Percentiles rank a stretch among this genome's conserved stretches.
These are phyloP conservation scores for Phytopythium kandeliae DNA, from an alignment of 352 stramenopile species.

Conservation along the genomic window DNA sequence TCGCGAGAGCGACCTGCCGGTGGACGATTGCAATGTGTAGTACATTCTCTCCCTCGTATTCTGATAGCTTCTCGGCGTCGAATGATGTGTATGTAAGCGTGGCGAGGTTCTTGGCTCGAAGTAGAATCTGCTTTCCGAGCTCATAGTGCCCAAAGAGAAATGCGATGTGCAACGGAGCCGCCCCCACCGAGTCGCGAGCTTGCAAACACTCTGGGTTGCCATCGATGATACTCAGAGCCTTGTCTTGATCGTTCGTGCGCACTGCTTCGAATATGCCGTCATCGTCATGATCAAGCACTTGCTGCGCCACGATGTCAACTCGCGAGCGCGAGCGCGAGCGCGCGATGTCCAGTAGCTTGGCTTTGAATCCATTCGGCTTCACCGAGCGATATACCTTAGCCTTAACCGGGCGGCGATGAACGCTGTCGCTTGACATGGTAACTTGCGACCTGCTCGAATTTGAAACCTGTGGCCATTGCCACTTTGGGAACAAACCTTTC, in stretches of 20 bases:
- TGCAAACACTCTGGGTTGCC: conserved; percentile 26
- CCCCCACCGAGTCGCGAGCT: conserved; percentile 42
- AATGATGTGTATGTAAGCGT: conserved; percentile 34
- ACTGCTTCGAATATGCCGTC: conserved; percentile 50
- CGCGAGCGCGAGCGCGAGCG: background rate
- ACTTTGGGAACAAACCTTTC: too few species aligned
- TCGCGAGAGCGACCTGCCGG: conserved; percentile 23
- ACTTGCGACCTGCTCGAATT: background rate
- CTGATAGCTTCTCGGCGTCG: conserved; percentile 22
- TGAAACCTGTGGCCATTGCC: background rate
- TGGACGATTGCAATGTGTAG: conserved; percentile 67
- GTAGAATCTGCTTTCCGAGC: conserved; percentile 39
- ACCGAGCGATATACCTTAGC: background rate
- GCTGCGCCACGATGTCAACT: conserved; percentile 55
- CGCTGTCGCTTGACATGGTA: background rate
- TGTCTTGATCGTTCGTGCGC: conserved; percentile 30
- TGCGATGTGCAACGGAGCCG: conserved; percentile 40
- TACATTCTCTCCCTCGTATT: conserved; percentile 60
- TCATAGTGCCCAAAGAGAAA: conserved; percentile 59
- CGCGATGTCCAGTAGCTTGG: background rate
- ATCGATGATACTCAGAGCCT: conserved; percentile 23
- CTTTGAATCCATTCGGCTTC: background rate
- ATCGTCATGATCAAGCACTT: conserved; percentile 45
- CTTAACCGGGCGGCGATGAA: background rate
- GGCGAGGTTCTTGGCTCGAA: conserved; percentile 17